Base-by-base conservation (phyloP, 345 rosid species). In the Adansonia digitata region DNA sequence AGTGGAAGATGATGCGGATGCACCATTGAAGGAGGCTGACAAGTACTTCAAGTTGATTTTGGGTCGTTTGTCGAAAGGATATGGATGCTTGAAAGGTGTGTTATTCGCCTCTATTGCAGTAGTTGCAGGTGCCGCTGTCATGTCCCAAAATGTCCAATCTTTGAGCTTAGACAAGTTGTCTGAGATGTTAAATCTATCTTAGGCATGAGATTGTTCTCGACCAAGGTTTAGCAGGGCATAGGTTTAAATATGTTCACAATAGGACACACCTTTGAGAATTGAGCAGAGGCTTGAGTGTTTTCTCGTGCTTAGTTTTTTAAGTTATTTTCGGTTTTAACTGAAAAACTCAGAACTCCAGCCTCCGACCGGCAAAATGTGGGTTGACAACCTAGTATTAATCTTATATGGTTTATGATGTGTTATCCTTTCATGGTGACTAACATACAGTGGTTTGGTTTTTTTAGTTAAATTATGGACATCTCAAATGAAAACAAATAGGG, bases 41-140 rank as follows among this genome's bases (percentile, higher is more conserved):
- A 81, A 82, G 81, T 85, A 77, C 74, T 82, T 88, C 83, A 88
- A 85, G 77, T 75, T 64, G 37, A 57, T 88, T 18, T 59, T 80
- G 78, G 82, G 89, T 18, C 69, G 37, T 17, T 12, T 78, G n/a
- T 82, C 85, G 0, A 70, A 59, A 34, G 77, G 89, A 68, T 80
- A 76, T 37, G 86, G 92, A 62, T 88, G 82, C 69, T 0, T 84
- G 74, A 88, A 80, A 62, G 48, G 77, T 65, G 22, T 79, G 71
- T 24, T 81, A 12, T 26, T 88, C 27, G 56, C 83, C 37, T 69
- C 85, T 2, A 56, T 79, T 59, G 82, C 78, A 2, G n/a, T 85
- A 77, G 88, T 82, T 3, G 59, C 74, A 10, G 81, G 82, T 60
- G 85, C 80, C 49, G 88, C 79, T 53, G 57, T 82, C 37, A 9